Evolutionary conservation across 129 eudicot genomes (phyloP), one percentile per base, ranked within the genome.

Genomic region (carrot (Daucus carota)): DNA sequence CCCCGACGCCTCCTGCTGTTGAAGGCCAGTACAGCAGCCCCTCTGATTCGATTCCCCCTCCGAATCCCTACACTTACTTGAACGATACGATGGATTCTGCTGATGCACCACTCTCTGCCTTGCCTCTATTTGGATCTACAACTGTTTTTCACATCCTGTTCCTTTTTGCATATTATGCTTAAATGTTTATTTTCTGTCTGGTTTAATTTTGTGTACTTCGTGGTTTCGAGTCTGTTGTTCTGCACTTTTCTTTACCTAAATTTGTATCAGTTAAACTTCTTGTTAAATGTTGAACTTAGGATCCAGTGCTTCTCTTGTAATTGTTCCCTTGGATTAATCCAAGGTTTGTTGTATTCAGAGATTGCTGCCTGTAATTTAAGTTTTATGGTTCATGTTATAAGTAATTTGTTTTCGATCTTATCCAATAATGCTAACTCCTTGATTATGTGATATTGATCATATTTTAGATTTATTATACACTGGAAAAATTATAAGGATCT

Each of bases 11-110:
- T 45, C 86, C 84, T 11, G 75, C 69, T 70, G 73, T 16, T 31
- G 69, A 71, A 45, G 75, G 74, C 54, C 76, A 52, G 59, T 87
- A 88, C 80, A 81, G 54, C 5, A 20, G 15, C 86, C n/a, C 24
- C 6, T 81, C 86, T 77, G 65, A 80, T 76, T 13, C 86, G 0
- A 13, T 0, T 26, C 78, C 65, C 74, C 89, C 92, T 69, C 72
- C 72, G 24, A 34, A 34, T 67, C 43, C 43, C 43, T 74, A 83
- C 78, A 86, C 74, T 38, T 80, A 80, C 70, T 81, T 42, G 47
- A 80, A 70, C 78, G 80, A 32, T 79, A 73, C 78, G 47, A 26
- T 6, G 22, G 1, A 40, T 69, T 62, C 89, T 2, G 73, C 78
- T 63, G 38, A 29, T 43, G 73, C 81, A 60, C 67, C 78, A 13